These are phyloP conservation scores for Pistacia atlantica DNA, from an alignment of 345 rosid species.

Conservation along the genomic window DNA sequence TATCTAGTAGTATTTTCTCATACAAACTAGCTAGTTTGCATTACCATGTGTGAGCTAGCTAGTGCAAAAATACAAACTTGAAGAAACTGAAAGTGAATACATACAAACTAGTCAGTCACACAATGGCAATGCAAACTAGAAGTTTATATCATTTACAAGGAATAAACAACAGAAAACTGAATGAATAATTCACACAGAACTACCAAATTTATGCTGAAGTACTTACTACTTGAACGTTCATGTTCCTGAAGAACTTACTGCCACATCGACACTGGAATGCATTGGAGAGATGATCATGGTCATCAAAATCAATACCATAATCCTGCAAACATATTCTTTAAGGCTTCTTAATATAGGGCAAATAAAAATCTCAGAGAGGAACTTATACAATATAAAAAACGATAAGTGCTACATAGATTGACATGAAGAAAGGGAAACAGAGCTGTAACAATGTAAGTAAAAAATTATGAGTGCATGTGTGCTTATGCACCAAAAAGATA, in stretches of 20 bases:
- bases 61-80: not conserved
- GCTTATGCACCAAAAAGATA: not conserved
- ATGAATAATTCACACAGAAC: not conserved
- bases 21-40: not conserved
- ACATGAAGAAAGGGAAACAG: too few species aligned
- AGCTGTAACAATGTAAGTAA: too few species aligned
- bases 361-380: not conserved
- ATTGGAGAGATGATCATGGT: conserved; percentile 50
- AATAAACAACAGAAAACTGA: not conserved
- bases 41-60: too few species aligned
- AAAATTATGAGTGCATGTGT: not conserved
- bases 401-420: not conserved
- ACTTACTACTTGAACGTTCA: conserved; percentile 59
- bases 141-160: not conserved
- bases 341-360: not conserved
- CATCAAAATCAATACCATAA: conserved; percentile 88
- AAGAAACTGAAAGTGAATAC: not conserved
- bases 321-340: conserved; percentile 53
- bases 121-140: not conserved
- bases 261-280: conserved; percentile 75
- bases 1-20: not conserved
- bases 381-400: not conserved
- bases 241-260: conserved; percentile 72
- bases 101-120: not conserved
- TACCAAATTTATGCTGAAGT: not conserved